phyloP scores from a whole-genome alignment of 2,329 filamentous ascomycete species.

The Aspergillus sp. region DNA sequence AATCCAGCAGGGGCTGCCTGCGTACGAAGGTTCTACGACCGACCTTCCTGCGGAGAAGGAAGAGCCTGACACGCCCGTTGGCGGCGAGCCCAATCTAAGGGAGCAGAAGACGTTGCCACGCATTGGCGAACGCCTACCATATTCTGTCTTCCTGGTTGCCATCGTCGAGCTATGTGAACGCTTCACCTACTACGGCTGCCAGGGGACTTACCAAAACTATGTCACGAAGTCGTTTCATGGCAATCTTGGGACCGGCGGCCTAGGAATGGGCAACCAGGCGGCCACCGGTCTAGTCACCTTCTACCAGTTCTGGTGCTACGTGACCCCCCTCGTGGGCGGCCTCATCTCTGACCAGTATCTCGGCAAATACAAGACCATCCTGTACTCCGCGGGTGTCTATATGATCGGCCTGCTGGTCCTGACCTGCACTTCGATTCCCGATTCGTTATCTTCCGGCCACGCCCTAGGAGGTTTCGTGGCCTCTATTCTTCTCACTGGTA shows the following conservation, averaged over 20 bases:
- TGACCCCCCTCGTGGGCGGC: constrained; percentile 51
- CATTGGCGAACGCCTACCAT: constrained; percentile 46
- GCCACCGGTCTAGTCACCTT: constrained; percentile 44
- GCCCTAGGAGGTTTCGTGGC: constrained; percentile 48
- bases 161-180: constrained; percentile 49
- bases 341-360: constrained; percentile 52
- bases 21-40: too few species aligned
- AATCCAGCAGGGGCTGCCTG: neutral
- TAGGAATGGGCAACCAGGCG: constrained; percentile 35
- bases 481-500: constrained; percentile 52
- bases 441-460: constrained; percentile 40
- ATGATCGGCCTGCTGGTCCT: constrained; percentile 48
- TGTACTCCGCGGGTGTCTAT: constrained; percentile 49
- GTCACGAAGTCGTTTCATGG: constrained; percentile 35
- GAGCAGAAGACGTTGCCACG: constrained; percentile 45
- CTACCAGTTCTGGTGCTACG: constrained; percentile 49
- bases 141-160: constrained; percentile 49
- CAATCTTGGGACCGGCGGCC: constrained; percentile 30
- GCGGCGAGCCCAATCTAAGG: constrained; percentile 44
- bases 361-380: constrained; percentile 53
- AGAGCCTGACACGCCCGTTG: constrained; percentile 31
- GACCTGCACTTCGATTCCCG: constrained; percentile 46
- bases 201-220: constrained; percentile 50
- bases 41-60: constrained; percentile 27
- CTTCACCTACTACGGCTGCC: constrained; percentile 50